phyloP scores from a whole-genome alignment of 257 asterid genomes.

The Plantago elongata region DNA sequence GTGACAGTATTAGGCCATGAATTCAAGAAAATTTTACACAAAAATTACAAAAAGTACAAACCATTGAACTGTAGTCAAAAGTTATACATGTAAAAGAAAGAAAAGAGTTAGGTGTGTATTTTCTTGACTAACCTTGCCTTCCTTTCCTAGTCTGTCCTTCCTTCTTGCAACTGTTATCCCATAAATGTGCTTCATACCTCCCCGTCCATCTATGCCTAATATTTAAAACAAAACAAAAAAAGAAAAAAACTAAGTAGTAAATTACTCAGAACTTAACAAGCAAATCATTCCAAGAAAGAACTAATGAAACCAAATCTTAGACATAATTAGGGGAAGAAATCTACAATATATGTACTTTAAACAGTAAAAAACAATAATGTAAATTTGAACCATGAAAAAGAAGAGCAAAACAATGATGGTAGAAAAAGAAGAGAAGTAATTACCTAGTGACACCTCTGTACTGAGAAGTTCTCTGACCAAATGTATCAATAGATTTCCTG shows the following conservation, averaged over 20 bases:
- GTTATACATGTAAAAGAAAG: constrained; percentile 19
- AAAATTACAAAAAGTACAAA: not conserved
- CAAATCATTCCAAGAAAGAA: not conserved
- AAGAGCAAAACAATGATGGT: constrained; percentile 6
- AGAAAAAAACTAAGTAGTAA: not conserved
- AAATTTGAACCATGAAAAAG: not conserved
- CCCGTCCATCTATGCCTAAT: constrained; percentile 31
- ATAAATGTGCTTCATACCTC: constrained; percentile 42
- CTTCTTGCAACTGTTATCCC: constrained; percentile 49
- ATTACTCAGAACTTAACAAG: not conserved
- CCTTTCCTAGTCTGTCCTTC: constrained; percentile 51
- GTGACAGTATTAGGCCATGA: constrained; percentile 16
- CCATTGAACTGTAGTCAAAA: not conserved
- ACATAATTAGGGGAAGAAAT: not conserved
- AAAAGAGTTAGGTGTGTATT: constrained; percentile 12
- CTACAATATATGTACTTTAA: not conserved
- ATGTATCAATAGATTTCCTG: constrained; percentile 88
- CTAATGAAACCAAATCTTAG: not conserved
- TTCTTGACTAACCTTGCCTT: constrained; percentile 43
- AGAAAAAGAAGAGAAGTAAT: constrained; percentile 4
- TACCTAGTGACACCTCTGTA: constrained; percentile 94
- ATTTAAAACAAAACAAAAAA: not conserved
- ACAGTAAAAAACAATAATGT: constrained; percentile 9
- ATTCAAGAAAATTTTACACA: constrained; percentile 17
- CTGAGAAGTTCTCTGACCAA: constrained; percentile 97